phyloP scores from a whole-genome alignment of 2,329 filamentous ascomycete species.

The Pseudopyricularia javanii region DNA sequence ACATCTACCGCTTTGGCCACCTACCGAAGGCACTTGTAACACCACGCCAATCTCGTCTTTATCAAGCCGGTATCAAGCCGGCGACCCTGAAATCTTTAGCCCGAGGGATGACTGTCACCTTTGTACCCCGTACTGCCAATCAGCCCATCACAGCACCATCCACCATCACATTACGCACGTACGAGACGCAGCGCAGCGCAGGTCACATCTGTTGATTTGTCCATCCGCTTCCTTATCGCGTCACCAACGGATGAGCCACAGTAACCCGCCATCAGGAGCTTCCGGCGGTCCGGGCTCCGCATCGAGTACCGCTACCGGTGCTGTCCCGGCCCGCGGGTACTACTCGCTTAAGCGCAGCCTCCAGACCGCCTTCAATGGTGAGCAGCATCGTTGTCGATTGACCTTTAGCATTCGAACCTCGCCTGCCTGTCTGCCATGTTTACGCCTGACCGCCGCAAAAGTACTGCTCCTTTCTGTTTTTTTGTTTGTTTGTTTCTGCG shows the following conservation, averaged over 20 bases:
- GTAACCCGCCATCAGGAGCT: constrained; percentile 37
- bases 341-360: constrained; percentile 41
- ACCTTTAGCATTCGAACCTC: neutral
- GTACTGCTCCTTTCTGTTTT: neutral
- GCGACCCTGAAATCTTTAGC: no score
- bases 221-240: no score
- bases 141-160: no score
- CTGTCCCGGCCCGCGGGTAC: constrained; percentile 21
- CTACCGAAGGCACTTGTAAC: no score
- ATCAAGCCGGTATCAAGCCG: no score
- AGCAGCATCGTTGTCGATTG: constrained; percentile 9
- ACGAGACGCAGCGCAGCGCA: neutral
- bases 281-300: constrained; percentile 32
- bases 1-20: no score
- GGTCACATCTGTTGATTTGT: neutral
- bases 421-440: neutral
- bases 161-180: neutral
- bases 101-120: neutral
- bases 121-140: no score
- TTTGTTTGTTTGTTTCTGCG: neutral
- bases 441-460: neutral
- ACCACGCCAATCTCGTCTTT: neutral
- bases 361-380: constrained; percentile 50
- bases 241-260: constrained; percentile 33
- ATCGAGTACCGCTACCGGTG: constrained; percentile 17